Base-by-base conservation (phyloP, 495 filamentous ascomycete genomes). In the Apiosordaria backusii region DNA sequence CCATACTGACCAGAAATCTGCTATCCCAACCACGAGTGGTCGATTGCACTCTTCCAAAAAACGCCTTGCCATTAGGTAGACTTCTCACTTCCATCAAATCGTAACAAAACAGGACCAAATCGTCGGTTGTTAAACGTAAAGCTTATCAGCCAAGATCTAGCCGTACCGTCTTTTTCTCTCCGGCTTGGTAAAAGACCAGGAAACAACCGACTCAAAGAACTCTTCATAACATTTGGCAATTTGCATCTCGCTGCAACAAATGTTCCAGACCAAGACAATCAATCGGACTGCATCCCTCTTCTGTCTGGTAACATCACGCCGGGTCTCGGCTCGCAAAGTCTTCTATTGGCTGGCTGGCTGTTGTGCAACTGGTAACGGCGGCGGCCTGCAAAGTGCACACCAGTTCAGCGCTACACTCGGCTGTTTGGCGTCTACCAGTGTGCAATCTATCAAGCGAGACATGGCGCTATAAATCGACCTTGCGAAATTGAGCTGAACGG, bases 291-390 rank as follows among this genome's bases (percentile, higher is more conserved):
- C 57, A 25, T 59, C 19, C 57, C 57, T 4, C 26, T 59, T 27
- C 26, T 27, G n/a, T 21, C 7, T 55, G 4, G n/a, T 13, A 18
- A 24, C 53, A 10, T 91, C 90, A 77, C 88, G 87, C 15, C 4
- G 19, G 57, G 16, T 29, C 24, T 18, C 35, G 57, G 19, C 26
- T 25, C 7, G 16, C 22, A 25, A 59, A 23, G 26, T 16, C 3
- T 59, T 26, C 26, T 5, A 59, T 59, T 59, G 57, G 57, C 57
- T 59, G 57, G 57, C 57, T 59, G 2, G 13, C 57, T 15, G 57
- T 5, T 25, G 57, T 25, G 57, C 22, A 27, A 27, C 57, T 59
- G 53, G 22, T 21, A 45, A 45, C 35, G 35, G 35, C 16, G 10
- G 6, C 3, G 35, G 35, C 9, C 35, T 55, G 3, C 21, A 55